Evolutionary conservation across 805 yeast genomes (phyloP).

Genomic region (Maudiozyma serrabonitensis): DNA sequence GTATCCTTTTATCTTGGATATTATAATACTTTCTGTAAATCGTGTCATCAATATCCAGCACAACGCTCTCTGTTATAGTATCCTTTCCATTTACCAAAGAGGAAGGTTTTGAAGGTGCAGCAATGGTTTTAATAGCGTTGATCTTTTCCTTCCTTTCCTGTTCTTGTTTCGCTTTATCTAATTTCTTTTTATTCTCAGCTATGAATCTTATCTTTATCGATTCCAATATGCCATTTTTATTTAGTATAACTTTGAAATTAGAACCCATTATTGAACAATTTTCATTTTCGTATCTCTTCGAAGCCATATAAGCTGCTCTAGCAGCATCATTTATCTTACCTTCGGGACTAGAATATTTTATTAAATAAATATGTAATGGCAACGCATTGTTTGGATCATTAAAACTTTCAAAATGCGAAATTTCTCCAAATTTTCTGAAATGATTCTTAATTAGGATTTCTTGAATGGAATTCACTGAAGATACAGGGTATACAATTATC

Average conservation of each 20-base stretch:
- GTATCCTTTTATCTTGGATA: constrained; percentile 28
- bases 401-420: constrained; percentile 47
- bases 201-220: constrained; percentile 22
- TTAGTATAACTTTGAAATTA: constrained; percentile 43
- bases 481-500: constrained; percentile 52
- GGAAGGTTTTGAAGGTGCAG: background rate
- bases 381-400: constrained; percentile 69
- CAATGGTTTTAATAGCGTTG: constrained; percentile 1
- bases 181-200: constrained; percentile 26
- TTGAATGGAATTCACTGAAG: constrained; percentile 9
- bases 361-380: constrained; percentile 62
- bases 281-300: constrained; percentile 31
- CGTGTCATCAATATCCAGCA: constrained; percentile 2
- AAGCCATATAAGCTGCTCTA: constrained; percentile 37
- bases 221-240: constrained; percentile 34
- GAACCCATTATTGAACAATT: constrained; percentile 42
- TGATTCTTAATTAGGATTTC: constrained; percentile 35
- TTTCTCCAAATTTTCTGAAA: constrained; percentile 53
- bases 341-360: constrained; percentile 48
- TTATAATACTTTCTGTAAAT: constrained; percentile 7
- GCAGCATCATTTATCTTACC: constrained; percentile 43
- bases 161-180: constrained; percentile 11
- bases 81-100: background rate
- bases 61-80: background rate
- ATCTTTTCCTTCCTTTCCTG: constrained; percentile 3